Base-by-base conservation (phyloP, 495 filamentous ascomycete species). In the Platismatia glauca region DNA sequence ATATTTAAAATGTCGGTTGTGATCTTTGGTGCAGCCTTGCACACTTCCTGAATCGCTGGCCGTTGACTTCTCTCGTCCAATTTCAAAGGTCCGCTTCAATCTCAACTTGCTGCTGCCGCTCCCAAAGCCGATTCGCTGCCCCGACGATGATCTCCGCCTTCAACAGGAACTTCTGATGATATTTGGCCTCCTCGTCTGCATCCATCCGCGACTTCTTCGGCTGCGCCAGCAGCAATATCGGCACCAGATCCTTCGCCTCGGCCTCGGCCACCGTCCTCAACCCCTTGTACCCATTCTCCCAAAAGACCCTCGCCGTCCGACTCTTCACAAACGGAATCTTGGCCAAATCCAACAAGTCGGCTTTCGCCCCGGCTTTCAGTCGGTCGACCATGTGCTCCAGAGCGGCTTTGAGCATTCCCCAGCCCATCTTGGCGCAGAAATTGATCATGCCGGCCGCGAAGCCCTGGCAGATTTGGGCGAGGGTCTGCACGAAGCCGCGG, bases 291-390 rank as follows among this genome's bases (percentile, higher is more conserved):
- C 89, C 89, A 72, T 88, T 90, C 43, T 92, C 89, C 74, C 87
- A 84, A 60, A 94, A 86, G 6, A 90, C 72, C 7, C 88, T 75
- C 58, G 89, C 89, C 0, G 88, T 91, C 61, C 84, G 83, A 63
- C 86, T 89, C 71, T 94, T 92, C 50, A 93, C 81, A 64, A 82
- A 90, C 0, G 86, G 87, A 22, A 93, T 82, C 72, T 89, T 83
- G 0, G 89, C 81, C 67, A 92, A 78, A 33, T 85, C 85, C 31
- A 92, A 74, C 27, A 91, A 76, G 67, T 93, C 89, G 0, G 87
- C 84, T 46, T 81, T 82, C 6, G 89, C 88, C 4, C 89, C 89
- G 0, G 87, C 85, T 71, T 85, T 87, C 7, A 94, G 75, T 31
- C 89, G 77, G 68, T 90, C 88, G 0, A 81, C 83, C 73, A 90